Percentiles rank a stretch among this genome's conserved stretches.
Evolutionary conservation across 768 basidiomycete genomes (phyloP).

Genomic region (Boletus rubescentipes): DNA sequence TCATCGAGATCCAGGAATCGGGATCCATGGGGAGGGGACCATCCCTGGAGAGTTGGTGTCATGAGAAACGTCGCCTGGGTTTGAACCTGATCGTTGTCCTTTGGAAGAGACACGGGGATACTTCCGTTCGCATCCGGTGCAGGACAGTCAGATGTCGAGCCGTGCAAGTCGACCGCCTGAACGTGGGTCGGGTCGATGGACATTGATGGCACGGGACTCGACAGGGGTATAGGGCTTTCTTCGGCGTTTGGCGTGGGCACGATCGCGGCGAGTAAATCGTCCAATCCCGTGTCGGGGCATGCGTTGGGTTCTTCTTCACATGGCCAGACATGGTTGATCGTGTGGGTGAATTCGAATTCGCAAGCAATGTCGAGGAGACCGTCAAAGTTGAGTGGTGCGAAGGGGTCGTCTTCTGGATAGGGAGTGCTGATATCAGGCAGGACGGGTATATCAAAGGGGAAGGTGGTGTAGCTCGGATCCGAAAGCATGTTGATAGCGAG

Average conservation of each 20-base stretch:
- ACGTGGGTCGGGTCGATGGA: background rate
- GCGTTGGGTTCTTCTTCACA: slow-evolving; percentile 12
- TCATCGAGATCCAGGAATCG: slow-evolving; percentile 26
- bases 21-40: slow-evolving; percentile 27
- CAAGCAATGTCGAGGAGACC: slow-evolving; percentile 30
- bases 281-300: slow-evolving; percentile 12
- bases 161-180: background rate
- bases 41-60: slow-evolving; percentile 20
- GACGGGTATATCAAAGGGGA: slow-evolving; percentile 5
- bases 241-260: background rate
- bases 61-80: background rate
- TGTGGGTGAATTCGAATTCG: slow-evolving; percentile 28
- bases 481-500: slow-evolving; percentile 27
- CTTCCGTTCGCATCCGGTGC: background rate
- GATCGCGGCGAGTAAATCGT: slow-evolving; percentile 20
- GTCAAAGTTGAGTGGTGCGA: slow-evolving; percentile 21
- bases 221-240: slow-evolving; percentile 2
- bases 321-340: slow-evolving; percentile 22
- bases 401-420: background rate
- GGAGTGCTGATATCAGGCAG: background rate
- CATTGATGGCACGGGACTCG: background rate
- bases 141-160: background rate
- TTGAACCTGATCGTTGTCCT: slow-evolving; percentile 2
- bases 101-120: background rate
- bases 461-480: slow-evolving; percentile 3